Base-by-base conservation (phyloP, 2,329 filamentous ascomycete species). In the Aspergillus bombycis region DNA sequence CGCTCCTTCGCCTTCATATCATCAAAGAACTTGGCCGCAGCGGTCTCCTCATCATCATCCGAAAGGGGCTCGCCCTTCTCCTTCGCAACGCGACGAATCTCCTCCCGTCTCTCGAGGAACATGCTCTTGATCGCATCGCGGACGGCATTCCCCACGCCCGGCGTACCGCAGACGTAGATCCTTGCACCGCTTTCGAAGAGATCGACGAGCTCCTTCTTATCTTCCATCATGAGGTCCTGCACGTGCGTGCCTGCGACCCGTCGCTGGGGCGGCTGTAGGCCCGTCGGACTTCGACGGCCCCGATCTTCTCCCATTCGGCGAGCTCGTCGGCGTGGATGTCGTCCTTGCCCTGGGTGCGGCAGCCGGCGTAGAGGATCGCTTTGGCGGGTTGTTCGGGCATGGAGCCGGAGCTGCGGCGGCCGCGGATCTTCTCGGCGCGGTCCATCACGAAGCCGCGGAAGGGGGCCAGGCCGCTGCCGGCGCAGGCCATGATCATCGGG, bases 371-470 rank as follows among this genome's bases (percentile, higher is more conserved):
- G 8, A 80, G 64, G 16, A 80, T 62, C 0, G 76, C 76, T 45
- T 72, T 72, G 14, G 75, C 78, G 3, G 77, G 72, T 10, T 72
- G 64, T 4, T 70, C 65, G 1, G 68, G 60, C 10, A 63, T 57
- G 1, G 48, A 62, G 10, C 63, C 62, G 0, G 68, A 68, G 43
- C 64, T 70, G 52, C 66, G 69, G 4, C 74, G 68, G 8, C 70
- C 71, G 46, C 70, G 69, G 45, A 76, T 72, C 11, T 68, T 65
- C 54, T 72, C 80, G 0, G 85, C 86, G 0, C 88, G 85, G 67
- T 90, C 87, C 74, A 89, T 85, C 9, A 88, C 68, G 70, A 90
- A 90, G 0, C 84, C 87, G 0, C 86, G 82, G 81, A 90, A 89
- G 0, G 88, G 88, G 0, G 87, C 87, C 1, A 89, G 75, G 0